Evolutionary conservation across 176 grass and related monocot genomes (phyloP).

Genomic region (Melocanna baccifera): DNA sequence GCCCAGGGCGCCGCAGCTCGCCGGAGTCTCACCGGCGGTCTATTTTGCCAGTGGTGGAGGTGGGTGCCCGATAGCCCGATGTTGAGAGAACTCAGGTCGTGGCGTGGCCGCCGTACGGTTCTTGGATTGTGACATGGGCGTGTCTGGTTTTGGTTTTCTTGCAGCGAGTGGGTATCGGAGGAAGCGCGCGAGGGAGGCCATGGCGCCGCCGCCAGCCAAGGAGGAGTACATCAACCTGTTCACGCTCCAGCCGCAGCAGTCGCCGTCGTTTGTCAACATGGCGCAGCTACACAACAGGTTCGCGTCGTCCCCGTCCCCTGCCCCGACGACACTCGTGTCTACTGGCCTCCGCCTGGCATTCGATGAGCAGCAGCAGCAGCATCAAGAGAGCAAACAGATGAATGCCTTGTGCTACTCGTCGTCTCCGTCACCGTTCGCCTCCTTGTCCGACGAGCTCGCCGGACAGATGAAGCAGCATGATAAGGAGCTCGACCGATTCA

Average conservation of each 20-base stretch:
- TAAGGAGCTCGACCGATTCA: conserved; percentile 67
- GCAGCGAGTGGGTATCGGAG: conserved; percentile 46
- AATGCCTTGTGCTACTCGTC: conserved; percentile 34
- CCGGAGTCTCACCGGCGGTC: conserved; percentile 28
- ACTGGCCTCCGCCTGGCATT: conserved; percentile 80
- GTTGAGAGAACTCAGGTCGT: not conserved
- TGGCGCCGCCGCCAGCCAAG: conserved; percentile 33
- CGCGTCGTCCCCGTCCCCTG: conserved; percentile 38
- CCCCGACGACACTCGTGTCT: conserved; percentile 48
- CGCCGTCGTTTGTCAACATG: conserved; percentile 35
- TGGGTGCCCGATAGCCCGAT: conserved; percentile 13
- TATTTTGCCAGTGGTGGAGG: conserved; percentile 51
- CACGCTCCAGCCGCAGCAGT: conserved; percentile 40
- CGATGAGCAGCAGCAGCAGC: conserved; percentile 61
- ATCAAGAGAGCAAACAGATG: conserved; percentile 33
- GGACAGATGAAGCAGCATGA: conserved; percentile 56
- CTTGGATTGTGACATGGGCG: conserved; percentile 21
- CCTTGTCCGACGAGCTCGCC: conserved; percentile 57
- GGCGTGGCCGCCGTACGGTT: not conserved
- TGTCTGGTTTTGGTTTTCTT: conserved; percentile 36
- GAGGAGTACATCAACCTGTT: conserved; percentile 41
- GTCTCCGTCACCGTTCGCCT: conserved; percentile 16
- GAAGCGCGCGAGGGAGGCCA: conserved; percentile 45
- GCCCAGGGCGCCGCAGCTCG: conserved; percentile 23
- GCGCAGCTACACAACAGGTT: conserved; percentile 39